A percentile compares a stretch with the other conserved stretches of the same genome.
phyloP scores from a whole-genome alignment of 2,329 filamentous ascomycete genomes.

The Triangularia setosa region DNA sequence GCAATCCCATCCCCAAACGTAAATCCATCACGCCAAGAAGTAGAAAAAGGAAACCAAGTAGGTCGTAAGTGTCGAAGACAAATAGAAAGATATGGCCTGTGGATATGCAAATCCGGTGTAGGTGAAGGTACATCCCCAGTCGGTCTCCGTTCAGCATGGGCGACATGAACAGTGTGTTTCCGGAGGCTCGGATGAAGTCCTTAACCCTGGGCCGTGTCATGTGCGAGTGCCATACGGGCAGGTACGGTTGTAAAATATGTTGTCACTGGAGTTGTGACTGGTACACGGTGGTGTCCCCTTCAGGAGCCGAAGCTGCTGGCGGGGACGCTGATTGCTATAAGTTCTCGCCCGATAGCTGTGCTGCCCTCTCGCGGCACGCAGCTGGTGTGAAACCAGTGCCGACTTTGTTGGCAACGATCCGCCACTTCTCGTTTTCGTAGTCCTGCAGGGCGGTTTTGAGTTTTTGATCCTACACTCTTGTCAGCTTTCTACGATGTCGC shows the following conservation, averaged over 20 bases:
- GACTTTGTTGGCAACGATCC: constrained; percentile 85
- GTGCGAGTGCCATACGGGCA: too few relatives aligned
- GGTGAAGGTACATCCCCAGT: background rate
- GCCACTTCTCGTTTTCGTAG: constrained; percentile 90
- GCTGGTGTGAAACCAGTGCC: constrained; percentile 84
- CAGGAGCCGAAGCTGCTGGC: constrained; percentile 43
- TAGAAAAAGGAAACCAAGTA: background rate
- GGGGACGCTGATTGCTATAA: constrained; percentile 56
- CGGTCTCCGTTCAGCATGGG: background rate
- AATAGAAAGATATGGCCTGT: background rate
- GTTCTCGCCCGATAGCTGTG: constrained; percentile 53
- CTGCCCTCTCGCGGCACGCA: constrained; percentile 78
- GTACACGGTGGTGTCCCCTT: constrained; percentile 44
- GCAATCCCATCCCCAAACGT: constrained; percentile 2
- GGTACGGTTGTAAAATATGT: background rate
- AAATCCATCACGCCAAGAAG: background rate
- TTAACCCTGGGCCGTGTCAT: too few relatives aligned
- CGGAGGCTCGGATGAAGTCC: background rate
- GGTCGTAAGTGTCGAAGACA: background rate
- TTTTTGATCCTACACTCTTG: constrained; percentile 61
- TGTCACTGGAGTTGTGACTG: constrained; percentile 32
- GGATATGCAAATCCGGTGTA: background rate
- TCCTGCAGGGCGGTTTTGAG: constrained; percentile 73
- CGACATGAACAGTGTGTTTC: background rate
- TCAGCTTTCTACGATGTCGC: constrained; percentile 5